Percentiles rank a stretch among this genome's conserved stretches.
These are phyloP conservation scores for Asterophora parasitica DNA, from an alignment of 768 basidiomycete genomes.

Conservation along the genomic window DNA sequence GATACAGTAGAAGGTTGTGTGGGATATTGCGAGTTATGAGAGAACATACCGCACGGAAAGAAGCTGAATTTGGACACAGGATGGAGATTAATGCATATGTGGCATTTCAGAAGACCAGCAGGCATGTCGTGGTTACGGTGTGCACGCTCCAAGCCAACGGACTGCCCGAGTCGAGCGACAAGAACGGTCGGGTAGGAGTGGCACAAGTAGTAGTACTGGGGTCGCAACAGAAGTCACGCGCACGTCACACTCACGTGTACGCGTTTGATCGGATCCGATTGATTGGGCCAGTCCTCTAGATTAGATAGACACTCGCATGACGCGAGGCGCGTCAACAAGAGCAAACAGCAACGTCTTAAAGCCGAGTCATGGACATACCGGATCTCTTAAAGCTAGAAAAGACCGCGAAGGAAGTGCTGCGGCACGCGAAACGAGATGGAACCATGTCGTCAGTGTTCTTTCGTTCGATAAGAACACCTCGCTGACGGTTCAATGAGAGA, in stretches of 20 bases:
- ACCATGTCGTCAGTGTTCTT: constrained; percentile 25
- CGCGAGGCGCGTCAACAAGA: constrained; percentile 7
- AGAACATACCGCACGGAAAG: constrained; percentile 31
- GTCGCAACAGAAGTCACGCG: no score
- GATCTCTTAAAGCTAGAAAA: constrained; percentile 20
- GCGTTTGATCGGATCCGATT: no score
- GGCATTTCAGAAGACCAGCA: constrained; percentile 10
- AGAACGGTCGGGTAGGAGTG: no score
- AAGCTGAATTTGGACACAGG: constrained; percentile 23
- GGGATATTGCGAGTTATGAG: neutral
- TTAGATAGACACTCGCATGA: no score
- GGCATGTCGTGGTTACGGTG: constrained; percentile 3
- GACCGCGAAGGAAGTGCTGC: constrained; percentile 28
- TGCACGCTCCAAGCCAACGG: no score
- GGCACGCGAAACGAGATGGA: constrained; percentile 20
- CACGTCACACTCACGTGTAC: no score
- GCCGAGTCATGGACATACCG: no score
- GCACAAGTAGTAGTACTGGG: no score
- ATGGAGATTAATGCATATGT: constrained; percentile 25
- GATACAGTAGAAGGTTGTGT: no score
- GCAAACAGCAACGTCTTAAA: no score
- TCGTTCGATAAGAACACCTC: neutral
- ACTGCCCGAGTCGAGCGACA: no score
- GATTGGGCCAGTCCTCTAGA: no score
- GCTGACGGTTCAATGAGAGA: neutral